Base-by-base conservation (phyloP, 495 filamentous ascomycete genomes). In the Bryoglossum gracile region DNA sequence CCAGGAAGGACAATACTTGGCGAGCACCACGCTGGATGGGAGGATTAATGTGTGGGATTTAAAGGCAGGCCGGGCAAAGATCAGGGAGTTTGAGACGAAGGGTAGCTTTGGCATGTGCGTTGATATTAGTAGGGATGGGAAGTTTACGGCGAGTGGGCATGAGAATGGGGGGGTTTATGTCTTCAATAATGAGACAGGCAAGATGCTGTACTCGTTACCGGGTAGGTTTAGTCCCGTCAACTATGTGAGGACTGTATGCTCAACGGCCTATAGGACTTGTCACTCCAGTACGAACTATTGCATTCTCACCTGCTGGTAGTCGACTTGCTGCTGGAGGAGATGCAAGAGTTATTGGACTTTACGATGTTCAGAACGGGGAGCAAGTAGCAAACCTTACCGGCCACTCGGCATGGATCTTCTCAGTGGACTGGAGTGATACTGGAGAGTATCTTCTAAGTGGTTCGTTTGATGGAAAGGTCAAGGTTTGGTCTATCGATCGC, bases 151-250 rank as follows among this genome's bases (percentile, higher is more conserved):
- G 8, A 90, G 83, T 48, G 92, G 92, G 0, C 94, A 98, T 65
- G 81, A 94, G 63, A 94, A 86, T 62, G 92, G 92, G 19, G 82
- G 79, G n/a, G 77, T 98, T 43, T 95, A 95, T 60, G 82, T 98
- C 30, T 97, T 96, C 70, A 88, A 83, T 65, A 95, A 95, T 58
- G 82, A 87, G 58, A 88, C 86, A 0, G 87, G 85, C 13, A 81
- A 86, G 43, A 77, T 97, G 64, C 72, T 84, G 2, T 92, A 94
- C 65, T 94, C 88, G 18, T 70, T 97, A 46, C 80, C 86, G 39
- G 84, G 89, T 89, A 72, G 48, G 75, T 59, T n/a, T 8, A 30
- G 26, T 41, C 9, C 41, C 13, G 10, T n/a, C n/a, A n/a, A n/a
- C n/a, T n/a, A n/a, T n/a, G n/a, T n/a, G n/a, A n/a, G n/a, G n/a